Conservation (phyloP, 257 asterid genomes). For the Fraxinus cuspidata region DNA sequence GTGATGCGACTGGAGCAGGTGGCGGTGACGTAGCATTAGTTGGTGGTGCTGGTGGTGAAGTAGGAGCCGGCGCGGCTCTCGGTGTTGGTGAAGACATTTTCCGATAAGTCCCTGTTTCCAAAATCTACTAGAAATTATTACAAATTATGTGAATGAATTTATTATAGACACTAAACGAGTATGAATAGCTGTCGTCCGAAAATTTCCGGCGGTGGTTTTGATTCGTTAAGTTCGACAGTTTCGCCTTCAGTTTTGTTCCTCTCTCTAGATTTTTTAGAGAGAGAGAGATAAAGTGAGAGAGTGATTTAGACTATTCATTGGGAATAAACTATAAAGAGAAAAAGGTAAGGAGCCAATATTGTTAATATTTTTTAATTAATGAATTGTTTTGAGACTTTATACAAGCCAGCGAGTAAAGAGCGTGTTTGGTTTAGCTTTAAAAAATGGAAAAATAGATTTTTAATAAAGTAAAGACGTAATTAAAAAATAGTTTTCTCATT, state of each 20-base stretch:
- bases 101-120: background rate
- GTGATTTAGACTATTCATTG: no score
- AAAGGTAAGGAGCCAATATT: no score
- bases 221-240: background rate
- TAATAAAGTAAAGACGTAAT: background rate
- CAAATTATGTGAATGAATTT: background rate
- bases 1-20: conserved; percentile 31
- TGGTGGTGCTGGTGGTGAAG: conserved; percentile 39
- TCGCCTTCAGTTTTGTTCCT: background rate
- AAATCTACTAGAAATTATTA: background rate
- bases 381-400: no score
- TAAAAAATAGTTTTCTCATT: no score
- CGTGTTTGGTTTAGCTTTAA: no score
- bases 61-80: conserved; percentile 52
- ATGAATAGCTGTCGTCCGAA: background rate
- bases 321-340: no score
- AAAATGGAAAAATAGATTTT: no score
- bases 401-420: no score
- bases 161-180: background rate
- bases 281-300: no score
- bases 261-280: no score
- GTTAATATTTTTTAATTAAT: no score
- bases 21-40: conserved; percentile 42
- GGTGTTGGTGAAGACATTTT: conserved; percentile 57
- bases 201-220: background rate